Evolutionary conservation across 1,284 basidiomycete genomes (phyloP).

Genomic region (Hypsizygus ulmarius): DNA sequence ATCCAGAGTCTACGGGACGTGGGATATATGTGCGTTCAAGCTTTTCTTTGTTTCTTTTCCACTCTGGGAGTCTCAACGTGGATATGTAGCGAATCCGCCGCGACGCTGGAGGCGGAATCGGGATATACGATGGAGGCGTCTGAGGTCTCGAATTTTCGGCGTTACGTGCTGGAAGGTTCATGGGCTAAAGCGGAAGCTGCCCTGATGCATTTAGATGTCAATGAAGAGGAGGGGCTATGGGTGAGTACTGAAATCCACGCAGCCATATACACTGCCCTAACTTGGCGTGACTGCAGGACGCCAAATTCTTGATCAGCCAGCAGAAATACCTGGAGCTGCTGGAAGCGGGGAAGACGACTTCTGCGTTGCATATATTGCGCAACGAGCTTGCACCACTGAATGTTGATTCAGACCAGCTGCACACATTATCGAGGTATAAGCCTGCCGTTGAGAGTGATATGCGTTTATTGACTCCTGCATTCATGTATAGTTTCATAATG

Average conservation of each 20-base stretch:
- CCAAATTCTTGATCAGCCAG: constrained; percentile 84
- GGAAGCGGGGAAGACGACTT: constrained; percentile 78
- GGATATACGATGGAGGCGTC: constrained; percentile 84
- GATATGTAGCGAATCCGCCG: constrained; percentile 76
- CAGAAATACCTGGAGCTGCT: constrained; percentile 98
- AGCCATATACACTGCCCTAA: constrained; percentile 6
- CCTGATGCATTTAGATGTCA: constrained; percentile 66
- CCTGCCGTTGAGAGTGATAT: background rate
- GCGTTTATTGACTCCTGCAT: background rate
- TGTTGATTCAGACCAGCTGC: constrained; percentile 75
- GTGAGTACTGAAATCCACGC: constrained; percentile 38
- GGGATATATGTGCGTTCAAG: constrained; percentile 79
- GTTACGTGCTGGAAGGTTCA: constrained; percentile 77
- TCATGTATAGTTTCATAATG: constrained; percentile 74
- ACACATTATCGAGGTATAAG: constrained; percentile 79
- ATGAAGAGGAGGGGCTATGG: constrained; percentile 63
- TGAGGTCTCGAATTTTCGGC: constrained; percentile 79
- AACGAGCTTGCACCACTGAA: constrained; percentile 83
- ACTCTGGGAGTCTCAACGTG: background rate
- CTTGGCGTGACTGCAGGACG: constrained; percentile 51
- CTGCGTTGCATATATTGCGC: constrained; percentile 83
- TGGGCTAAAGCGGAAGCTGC: constrained; percentile 83
- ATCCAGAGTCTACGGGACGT: constrained; percentile 91
- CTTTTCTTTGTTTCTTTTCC: constrained; percentile 1
- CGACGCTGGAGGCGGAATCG: constrained; percentile 88